These are phyloP conservation scores for Apium graveolens DNA, from an alignment of 129 eudicot genomes.

Conservation along the genomic window DNA sequence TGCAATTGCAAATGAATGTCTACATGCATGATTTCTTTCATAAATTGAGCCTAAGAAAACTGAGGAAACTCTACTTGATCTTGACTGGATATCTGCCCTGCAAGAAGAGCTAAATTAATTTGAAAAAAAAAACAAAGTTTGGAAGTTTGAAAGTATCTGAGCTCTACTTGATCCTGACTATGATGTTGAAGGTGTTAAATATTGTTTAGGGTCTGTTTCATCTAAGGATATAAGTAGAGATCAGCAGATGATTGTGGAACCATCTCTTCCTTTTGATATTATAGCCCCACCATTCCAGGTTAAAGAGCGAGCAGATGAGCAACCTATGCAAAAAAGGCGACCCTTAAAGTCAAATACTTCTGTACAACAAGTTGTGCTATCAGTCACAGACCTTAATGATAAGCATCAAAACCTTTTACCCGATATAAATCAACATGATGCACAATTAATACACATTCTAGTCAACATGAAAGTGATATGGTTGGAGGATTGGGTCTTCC, in stretches of 20 bases:
- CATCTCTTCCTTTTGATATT: constrained; percentile 14
- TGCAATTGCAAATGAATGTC: too few relatives aligned
- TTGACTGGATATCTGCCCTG: too few relatives aligned
- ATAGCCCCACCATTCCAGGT: constrained; percentile 8
- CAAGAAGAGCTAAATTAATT: too few relatives aligned
- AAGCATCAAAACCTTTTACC: not conserved
- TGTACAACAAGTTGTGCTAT: constrained; percentile 21
- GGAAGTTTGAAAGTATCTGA: too few relatives aligned
- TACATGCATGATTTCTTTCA: too few relatives aligned
- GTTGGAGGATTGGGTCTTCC: constrained; percentile 19
- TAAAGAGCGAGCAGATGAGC: constrained; percentile 22
- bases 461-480: constrained; percentile 14
- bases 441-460: constrained; percentile 22
- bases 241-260: constrained; percentile 17
- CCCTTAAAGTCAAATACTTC: constrained; percentile 19
- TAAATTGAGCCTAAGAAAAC: too few relatives aligned
- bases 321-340: constrained; percentile 23
- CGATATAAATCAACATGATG: constrained; percentile 1
- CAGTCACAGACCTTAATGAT: constrained; percentile 11
- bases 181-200: constrained; percentile 55
- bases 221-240: constrained; percentile 49
- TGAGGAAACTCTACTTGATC: too few relatives aligned
- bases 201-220: constrained; percentile 51
- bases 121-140: too few relatives aligned
- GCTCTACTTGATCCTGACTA: too few relatives aligned